These are phyloP conservation scores for Tremella fuciformis DNA, from an alignment of 768 basidiomycete species.

Conservation along the genomic window DNA sequence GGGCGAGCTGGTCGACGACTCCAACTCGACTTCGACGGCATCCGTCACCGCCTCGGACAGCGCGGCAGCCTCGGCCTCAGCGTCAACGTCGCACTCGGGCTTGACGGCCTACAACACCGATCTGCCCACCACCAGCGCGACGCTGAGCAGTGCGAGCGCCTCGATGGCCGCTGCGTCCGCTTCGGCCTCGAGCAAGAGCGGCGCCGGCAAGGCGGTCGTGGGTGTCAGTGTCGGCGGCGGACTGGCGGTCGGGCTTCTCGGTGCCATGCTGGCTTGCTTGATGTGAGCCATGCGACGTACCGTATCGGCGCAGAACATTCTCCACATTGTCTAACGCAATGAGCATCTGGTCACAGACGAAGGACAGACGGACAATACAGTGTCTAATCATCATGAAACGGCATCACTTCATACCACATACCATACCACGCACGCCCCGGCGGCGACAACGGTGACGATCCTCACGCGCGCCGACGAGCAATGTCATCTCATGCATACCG, in stretches of 20 bases:
- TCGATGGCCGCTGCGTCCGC: constrained; percentile 1
- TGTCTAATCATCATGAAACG: too few relatives aligned
- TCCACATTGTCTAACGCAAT: too few relatives aligned
- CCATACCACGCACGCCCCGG: too few relatives aligned
- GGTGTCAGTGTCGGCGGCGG: constrained; percentile 2
- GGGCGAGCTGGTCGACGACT: constrained; percentile 15
- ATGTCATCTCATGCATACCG: too few relatives aligned
- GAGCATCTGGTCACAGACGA: too few relatives aligned
- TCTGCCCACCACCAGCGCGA: neutral
- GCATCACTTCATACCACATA: too few relatives aligned
- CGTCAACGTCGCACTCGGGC: neutral
- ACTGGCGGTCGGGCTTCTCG: neutral
- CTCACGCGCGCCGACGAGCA: too few relatives aligned
- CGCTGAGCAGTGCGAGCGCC: neutral
- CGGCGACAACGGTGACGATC: too few relatives aligned
- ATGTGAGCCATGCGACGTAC: neutral
- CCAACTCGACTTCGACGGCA: constrained; percentile 16
- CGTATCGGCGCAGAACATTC: too few relatives aligned
- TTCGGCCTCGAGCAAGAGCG: neutral
- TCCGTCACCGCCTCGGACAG: constrained; percentile 17
- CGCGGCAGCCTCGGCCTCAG: constrained; percentile 9
- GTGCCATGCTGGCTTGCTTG: constrained; percentile 4
- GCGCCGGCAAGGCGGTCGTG: neutral
- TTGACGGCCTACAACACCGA: constrained; percentile 8
- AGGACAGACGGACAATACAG: too few relatives aligned